Evolutionary conservation across 805 yeast genomes (phyloP), one percentile per base, ranked within the genome.

Genomic region (Metschnikowia matae): DNA sequence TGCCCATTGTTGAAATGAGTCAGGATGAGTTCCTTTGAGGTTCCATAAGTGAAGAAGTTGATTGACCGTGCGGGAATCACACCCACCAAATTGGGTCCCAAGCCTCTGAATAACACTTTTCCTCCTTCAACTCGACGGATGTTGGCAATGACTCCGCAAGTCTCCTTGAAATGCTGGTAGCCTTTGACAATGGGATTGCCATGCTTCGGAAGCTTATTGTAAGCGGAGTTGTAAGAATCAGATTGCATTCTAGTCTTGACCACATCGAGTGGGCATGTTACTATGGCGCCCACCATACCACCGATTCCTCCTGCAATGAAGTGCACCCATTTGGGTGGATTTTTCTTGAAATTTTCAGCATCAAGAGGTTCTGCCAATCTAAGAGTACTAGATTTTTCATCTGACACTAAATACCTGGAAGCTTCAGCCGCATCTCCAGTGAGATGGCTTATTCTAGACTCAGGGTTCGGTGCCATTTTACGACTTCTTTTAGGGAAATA

Each of bases 1-100:
- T 84, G 67, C 11, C 91, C 90, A 48, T 85, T 67, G 66, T 86
- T 85, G 68, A 89, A 81, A 40, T 78, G 73, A 17, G 71, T 70
- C 6, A 89, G 77, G n/a, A 90, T 67, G 14, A 86, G 46, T 21
- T 87, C 92, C 62, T 94, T 94, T 4, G 95, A 82, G n/a, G 88
- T 76, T n/a, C 97, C 96, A 66, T 94, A 94, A 0, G 97, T 89
- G 75, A 91, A 91, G 66, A 94, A 94, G 68, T 94, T 94, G 56
- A 94, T 95, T 29, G 97, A 87, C 66, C 99, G 79, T 1, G 99
- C 98, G 0, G 99, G 99, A 39, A 94, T 92, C 14, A 94, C 98
- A 48, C 99, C 99, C 15, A 92, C 95, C 58, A 94, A 74, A 61
- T 92, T 94, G 8, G 99, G 99, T 0, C 99, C 99, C 46, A 94